Base-by-base conservation (phyloP, 805 yeast genomes). In the Sugiyamaella smithiae region DNA sequence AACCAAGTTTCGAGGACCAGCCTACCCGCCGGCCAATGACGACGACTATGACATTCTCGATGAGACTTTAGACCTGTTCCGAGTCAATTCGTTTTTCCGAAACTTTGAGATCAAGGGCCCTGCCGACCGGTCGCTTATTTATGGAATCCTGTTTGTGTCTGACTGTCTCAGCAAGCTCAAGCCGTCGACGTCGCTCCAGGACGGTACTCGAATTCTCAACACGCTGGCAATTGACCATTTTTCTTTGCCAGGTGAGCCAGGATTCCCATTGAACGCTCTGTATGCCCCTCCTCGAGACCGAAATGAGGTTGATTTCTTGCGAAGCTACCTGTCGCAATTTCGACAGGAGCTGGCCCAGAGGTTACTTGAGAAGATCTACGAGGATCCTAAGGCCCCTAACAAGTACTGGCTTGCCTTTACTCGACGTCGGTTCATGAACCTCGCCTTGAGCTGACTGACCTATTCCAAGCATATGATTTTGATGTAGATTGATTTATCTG, bases 21-120 rank as follows among this genome's bases (percentile, higher is more conserved):
- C 96, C 1, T 88, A 83, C 66, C 91, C 95, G 4, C 78, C 80
- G 49, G 67, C 80, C 2, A 66, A 62, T 14, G 87, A 81, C 58
- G 67, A 63, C 19, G 87, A 82, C 58, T 91, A 90, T 65, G 99
- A 93, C 69, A 86, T 93, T 49, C 77, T 87, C 49, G 99, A 93
- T 66, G 99, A 93, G 67, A 77, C 82, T 23, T 70, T 93, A 47
- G 98, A 93, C 67, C 75, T 93, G 48, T 93, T 93, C 69, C 77
- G 99, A 57, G 97, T 97, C 59, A 93, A 93, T 68, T 86, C 97
- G 9, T 91, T 93, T 70, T 93, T 93, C 78, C 85, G 87, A 66
- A 93, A 93, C 74, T 93, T 93, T 66, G 99, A 93, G 70, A 90
- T 93, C 71, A 88, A 88, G 67, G 96, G 97, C 9, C 86, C 95